These are phyloP conservation scores for Onygenales sp. DNA, from an alignment of 2,329 filamentous ascomycete genomes.

Conservation along the genomic window DNA sequence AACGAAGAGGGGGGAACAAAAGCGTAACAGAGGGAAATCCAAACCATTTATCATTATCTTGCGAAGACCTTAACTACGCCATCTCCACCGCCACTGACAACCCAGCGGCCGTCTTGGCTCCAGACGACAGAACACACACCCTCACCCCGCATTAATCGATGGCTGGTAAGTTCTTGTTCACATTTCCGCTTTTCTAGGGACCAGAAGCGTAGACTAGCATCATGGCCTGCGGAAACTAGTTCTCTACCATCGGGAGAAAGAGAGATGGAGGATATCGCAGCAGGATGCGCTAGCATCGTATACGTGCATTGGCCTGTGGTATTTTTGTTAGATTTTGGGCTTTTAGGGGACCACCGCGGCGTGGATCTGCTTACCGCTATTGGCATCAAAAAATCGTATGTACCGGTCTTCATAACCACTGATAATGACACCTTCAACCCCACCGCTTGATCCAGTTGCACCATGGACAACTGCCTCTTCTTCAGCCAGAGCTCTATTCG, in stretches of 20 bases:
- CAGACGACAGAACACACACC: conserved; percentile 90
- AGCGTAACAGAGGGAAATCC: conserved; percentile 18
- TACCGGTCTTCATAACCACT: conserved; percentile 95
- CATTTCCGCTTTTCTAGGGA: conserved; percentile 90
- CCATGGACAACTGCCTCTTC: conserved; percentile 68
- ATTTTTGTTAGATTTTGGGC: conserved; percentile 12
- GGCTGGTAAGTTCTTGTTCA: conserved; percentile 87
- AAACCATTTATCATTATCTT: conserved; percentile 19
- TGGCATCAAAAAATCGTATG: conserved; percentile 95
- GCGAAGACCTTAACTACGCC: conserved; percentile 87
- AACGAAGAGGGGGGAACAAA: conserved; percentile 14
- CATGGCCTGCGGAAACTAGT: conserved; percentile 90
- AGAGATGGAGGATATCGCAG: conserved; percentile 82
- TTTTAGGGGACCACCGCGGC: background rate
- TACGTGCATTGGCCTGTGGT: conserved; percentile 90
- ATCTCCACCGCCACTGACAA: conserved; percentile 89
- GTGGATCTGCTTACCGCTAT: conserved; percentile 66
- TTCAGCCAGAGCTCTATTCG: conserved; percentile 51
- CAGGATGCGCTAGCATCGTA: conserved; percentile 93
- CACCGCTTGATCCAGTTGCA: conserved; percentile 72
- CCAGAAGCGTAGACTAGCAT: conserved; percentile 94
- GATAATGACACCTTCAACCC: conserved; percentile 87
- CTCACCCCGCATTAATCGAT: conserved; percentile 90
- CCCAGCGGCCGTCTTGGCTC: conserved; percentile 91
- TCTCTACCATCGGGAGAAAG: conserved; percentile 89